Percentiles rank a stretch among this genome's conserved stretches.
phyloP scores from a whole-genome alignment of 768 basidiomycete species.

The Pholiota molesta region DNA sequence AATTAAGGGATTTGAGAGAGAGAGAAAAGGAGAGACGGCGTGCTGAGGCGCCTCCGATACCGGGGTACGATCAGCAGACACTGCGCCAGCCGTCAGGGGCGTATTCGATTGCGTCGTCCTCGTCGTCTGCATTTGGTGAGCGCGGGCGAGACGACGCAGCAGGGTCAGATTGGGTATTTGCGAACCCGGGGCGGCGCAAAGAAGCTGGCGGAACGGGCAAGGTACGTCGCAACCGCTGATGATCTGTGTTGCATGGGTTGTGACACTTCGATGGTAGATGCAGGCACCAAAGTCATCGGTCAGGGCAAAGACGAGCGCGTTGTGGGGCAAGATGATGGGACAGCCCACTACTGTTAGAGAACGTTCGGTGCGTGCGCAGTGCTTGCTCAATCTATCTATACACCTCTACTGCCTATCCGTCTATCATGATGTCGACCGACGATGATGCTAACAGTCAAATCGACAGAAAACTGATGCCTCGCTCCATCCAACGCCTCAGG shows the following conservation, averaged over 20 bases:
- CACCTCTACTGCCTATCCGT: constrained; percentile 8
- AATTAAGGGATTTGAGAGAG: constrained; percentile 18
- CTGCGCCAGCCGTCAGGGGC: constrained; percentile 10
- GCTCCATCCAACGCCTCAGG: constrained; percentile 28
- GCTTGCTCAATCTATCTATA: constrained; percentile 13
- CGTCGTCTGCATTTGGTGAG: constrained; percentile 24
- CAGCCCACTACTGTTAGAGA: constrained; percentile 60
- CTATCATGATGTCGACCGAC: constrained; percentile 9
- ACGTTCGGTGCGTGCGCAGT: constrained; percentile 55
- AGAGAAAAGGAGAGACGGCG: constrained; percentile 16
- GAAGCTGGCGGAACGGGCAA: constrained; percentile 47
- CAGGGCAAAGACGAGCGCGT: constrained; percentile 77
- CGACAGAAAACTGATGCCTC: constrained; percentile 59
- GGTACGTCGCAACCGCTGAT: constrained; percentile 37
- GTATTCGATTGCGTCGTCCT: constrained; percentile 21
- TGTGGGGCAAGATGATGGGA: constrained; percentile 80
- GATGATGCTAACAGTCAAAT: constrained; percentile 2
- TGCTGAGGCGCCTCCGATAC: constrained; percentile 18
- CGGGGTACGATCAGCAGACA: background rate
- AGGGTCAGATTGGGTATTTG: constrained; percentile 45
- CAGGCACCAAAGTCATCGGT: constrained; percentile 65
- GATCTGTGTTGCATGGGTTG: constrained; percentile 7
- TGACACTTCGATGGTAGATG: constrained; percentile 5
- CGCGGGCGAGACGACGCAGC: constrained; percentile 32
- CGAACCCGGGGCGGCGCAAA: constrained; percentile 48